These are phyloP conservation scores for Neurospora sp. DNA, from an alignment of 495 filamentous ascomycete genomes.

Conservation along the genomic window DNA sequence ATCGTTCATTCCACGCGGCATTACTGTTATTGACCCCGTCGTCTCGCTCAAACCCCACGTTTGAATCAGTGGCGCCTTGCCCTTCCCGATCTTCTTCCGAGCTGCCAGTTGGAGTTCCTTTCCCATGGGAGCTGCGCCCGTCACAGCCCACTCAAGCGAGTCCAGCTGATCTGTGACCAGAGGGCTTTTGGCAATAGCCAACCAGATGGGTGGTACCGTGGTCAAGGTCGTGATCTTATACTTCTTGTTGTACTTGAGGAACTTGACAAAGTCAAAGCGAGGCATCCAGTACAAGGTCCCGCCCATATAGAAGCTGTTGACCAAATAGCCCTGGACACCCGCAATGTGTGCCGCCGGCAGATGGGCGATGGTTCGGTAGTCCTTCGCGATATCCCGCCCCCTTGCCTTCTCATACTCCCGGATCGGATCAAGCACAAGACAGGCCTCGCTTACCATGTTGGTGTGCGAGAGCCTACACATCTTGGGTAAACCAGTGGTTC, in stretches of 20 bases:
- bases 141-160: conserved; percentile 10
- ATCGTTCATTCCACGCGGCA: conserved; percentile 11
- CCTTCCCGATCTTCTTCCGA: conserved; percentile 23
- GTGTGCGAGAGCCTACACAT: conserved; percentile 68
- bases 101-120: conserved; percentile 25
- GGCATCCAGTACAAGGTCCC: conserved; percentile 43
- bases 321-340: conserved; percentile 34
- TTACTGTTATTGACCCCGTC: conserved; percentile 18
- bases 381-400: not conserved
- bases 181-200: conserved; percentile 38
- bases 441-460: conserved; percentile 44
- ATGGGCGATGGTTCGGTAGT: conserved; percentile 37
- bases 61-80: conserved; percentile 41
- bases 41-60: conserved; percentile 70
- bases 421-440: conserved; percentile 10
- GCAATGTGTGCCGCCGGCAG: conserved; percentile 37
- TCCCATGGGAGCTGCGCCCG: conserved; percentile 28
- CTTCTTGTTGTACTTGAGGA: conserved; percentile 31
- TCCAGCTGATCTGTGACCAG: conserved; percentile 40
- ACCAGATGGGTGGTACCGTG: conserved; percentile 41
- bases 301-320: conserved; percentile 28
- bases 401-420: conserved; percentile 1
- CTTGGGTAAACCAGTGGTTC: conserved; percentile 76
- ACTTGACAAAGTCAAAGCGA: conserved; percentile 34
- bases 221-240: conserved; percentile 39